phyloP scores from a whole-genome alignment of 192 early-diverging fungal species.

The Mortierella antarctica region DNA sequence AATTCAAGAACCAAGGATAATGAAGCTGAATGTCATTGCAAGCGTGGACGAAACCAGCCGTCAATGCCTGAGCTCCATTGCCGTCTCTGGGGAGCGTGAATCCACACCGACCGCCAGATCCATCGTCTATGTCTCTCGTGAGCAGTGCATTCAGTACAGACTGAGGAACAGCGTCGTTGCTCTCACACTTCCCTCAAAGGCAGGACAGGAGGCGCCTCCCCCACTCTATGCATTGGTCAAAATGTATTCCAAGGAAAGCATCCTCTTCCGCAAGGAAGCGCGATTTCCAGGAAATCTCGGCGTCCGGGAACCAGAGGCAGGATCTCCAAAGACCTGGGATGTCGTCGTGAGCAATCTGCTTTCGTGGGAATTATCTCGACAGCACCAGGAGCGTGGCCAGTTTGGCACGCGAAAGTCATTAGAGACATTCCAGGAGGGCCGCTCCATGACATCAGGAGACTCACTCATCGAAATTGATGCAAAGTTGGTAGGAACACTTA shows the following conservation, averaged over 20 bases:
- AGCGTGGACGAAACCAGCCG: constrained; percentile 32
- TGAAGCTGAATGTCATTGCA: constrained; percentile 22
- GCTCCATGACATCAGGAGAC: constrained; percentile 1
- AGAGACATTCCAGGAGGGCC: constrained; percentile 6
- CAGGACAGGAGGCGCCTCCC: background rate
- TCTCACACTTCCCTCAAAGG: constrained; percentile 14
- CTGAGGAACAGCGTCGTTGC: constrained; percentile 40
- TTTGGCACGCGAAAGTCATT: no score
- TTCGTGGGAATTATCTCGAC: constrained; percentile 24
- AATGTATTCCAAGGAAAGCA: constrained; percentile 40
- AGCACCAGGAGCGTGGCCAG: no score
- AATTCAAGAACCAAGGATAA: no score
- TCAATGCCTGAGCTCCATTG: background rate
- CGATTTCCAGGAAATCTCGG: constrained; percentile 29
- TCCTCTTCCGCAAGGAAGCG: constrained; percentile 20
- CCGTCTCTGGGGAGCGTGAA: constrained; percentile 7
- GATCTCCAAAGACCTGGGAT: constrained; percentile 4
- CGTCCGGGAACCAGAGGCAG: background rate
- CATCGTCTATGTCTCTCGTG: constrained; percentile 31
- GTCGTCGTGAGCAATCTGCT: constrained; percentile 40
- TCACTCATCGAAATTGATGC: background rate
- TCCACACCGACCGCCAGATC: constrained; percentile 13
- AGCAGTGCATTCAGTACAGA: constrained; percentile 22
- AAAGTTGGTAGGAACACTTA: background rate
- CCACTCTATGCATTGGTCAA: constrained; percentile 29